Conservation (phyloP, 2,329 filamentous ascomycete species). For the Dactylella cylindrospora region DNA sequence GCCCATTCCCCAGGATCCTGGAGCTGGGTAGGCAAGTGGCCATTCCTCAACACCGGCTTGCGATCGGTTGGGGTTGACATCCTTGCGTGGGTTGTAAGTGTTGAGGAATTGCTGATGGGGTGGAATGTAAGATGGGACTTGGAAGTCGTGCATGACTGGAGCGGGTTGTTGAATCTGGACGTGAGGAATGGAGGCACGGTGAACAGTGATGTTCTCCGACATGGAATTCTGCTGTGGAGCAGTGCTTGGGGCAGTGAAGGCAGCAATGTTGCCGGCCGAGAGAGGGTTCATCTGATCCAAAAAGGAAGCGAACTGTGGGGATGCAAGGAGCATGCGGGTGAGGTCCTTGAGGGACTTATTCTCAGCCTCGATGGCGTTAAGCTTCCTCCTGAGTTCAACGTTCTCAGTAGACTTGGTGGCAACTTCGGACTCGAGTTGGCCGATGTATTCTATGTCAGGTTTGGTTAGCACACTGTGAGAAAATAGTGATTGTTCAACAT, state of each 20-base stretch:
- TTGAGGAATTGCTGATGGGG: conserved; percentile 40
- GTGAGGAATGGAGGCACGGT: conserved; percentile 44
- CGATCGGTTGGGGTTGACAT: conserved; percentile 46
- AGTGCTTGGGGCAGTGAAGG: conserved; percentile 15
- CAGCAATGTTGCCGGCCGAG: conserved; percentile 27
- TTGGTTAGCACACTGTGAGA: conserved; percentile 44
- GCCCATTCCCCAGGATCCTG: conserved; percentile 40
- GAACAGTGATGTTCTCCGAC: conserved; percentile 45
- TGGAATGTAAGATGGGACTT: conserved; percentile 26
- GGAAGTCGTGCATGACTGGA: conserved; percentile 36
- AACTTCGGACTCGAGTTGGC: conserved; percentile 87
- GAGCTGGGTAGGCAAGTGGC: conserved; percentile 47
- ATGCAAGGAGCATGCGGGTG: conserved; percentile 77
- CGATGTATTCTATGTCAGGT: conserved; percentile 79
- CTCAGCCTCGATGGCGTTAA: conserved; percentile 78
- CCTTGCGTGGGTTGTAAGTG: conserved; percentile 47
- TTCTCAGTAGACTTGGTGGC: conserved; percentile 80
- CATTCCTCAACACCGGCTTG: conserved; percentile 46
- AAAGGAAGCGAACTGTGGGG: conserved; percentile 66
- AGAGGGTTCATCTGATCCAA: conserved; percentile 46
- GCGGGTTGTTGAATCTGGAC: conserved; percentile 38
- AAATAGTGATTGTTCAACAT: conserved; percentile 28
- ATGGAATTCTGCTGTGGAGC: conserved; percentile 39
- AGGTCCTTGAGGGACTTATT: conserved; percentile 77
- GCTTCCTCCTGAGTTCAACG: conserved; percentile 76